Conservation (phyloP, 2,329 filamentous ascomycete species). For the Torrubiella hemipterigena region DNA sequence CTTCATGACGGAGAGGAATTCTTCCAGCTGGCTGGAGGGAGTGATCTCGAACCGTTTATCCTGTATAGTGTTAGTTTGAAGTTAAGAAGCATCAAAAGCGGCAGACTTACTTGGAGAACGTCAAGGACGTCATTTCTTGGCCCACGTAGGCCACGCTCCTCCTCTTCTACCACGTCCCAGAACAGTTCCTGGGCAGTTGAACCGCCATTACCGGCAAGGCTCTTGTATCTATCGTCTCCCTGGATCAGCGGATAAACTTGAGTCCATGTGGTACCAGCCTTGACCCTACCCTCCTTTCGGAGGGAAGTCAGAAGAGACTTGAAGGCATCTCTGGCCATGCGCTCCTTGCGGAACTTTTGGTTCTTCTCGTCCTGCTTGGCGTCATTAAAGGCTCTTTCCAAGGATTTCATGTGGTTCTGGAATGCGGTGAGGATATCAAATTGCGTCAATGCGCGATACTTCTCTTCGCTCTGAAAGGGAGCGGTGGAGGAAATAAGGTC, state of each 20-base stretch:
- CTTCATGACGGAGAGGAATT: constrained; percentile 73
- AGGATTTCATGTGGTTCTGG: constrained; percentile 84
- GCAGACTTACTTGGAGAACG: constrained; percentile 63
- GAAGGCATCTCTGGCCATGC: constrained; percentile 77
- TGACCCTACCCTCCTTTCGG: constrained; percentile 66
- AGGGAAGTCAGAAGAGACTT: constrained; percentile 63
- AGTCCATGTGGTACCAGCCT: constrained; percentile 83
- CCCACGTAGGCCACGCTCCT: constrained; percentile 74
- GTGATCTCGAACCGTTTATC: constrained; percentile 88
- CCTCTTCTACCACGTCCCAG: constrained; percentile 90
- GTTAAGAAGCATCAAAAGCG: constrained; percentile 8
- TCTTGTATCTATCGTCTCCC: constrained; percentile 70
- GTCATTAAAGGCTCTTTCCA: constrained; percentile 88
- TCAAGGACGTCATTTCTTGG: constrained; percentile 76
- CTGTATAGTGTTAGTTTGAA: constrained; percentile 35
- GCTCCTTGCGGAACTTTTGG: constrained; percentile 66
- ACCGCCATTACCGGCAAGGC: constrained; percentile 72
- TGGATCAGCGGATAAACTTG: constrained; percentile 64
- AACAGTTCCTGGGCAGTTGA: constrained; percentile 86
- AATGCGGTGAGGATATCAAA: constrained; percentile 88
- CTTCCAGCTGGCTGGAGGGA: constrained; percentile 73
- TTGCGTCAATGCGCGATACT: constrained; percentile 75
- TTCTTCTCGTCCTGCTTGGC: constrained; percentile 79
- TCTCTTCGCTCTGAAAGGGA: constrained; percentile 68
- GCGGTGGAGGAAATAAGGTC: constrained; percentile 66